Evolutionary conservation across 2,329 filamentous ascomycete species (phyloP), one percentile per base, ranked within the genome.

Genomic region (Colletotrichum aenigma): DNA sequence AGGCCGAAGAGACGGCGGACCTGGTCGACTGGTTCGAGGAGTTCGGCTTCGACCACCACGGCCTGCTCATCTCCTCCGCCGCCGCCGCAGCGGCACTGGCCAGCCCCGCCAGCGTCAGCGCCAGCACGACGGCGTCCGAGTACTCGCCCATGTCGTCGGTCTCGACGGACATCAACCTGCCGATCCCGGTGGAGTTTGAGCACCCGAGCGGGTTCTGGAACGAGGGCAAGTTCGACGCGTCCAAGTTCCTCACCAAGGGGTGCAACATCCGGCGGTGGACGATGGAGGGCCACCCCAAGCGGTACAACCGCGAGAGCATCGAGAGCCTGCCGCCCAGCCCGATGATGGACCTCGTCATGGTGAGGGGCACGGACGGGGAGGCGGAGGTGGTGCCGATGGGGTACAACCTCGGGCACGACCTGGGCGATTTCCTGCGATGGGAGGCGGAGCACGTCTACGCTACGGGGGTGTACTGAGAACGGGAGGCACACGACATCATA

Each of bases 401-500:
- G 0, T 92, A 89, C 79, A 93, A 93, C 77, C 84, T 93, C 4
- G 87, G 87, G 13, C 89, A 91, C 76, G 91, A 92, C 79, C 80
- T 92, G 52, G 89, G 89, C 2, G 90, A 92, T 76, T 92, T 91
- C 78, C 79, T 93, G 64, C 86, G 84, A 70, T 92, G 90, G 90
- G 90, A 91, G 81, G 83, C 88, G 6, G 87, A 91, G 78, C 84
- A 90, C 70, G 86, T 87, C 3, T 88, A 85, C 71, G 83, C 82
- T 3, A 77, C 78, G 52, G 79, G 77, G 26, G 81, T 82, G 36
- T 82, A 70, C 26, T 70, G 26, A 70, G 56, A 48, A 16, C 16
- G 38, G 38, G 9, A 48, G 3, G 9, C 38, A n/a, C 9, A 48
- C 38, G 38, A 55, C 30, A 38, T 16, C 16, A 36, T 15, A 34